Base-by-base conservation (phyloP, 2,329 filamentous ascomycete genomes). In the Trichoderma lentiforme region DNA sequence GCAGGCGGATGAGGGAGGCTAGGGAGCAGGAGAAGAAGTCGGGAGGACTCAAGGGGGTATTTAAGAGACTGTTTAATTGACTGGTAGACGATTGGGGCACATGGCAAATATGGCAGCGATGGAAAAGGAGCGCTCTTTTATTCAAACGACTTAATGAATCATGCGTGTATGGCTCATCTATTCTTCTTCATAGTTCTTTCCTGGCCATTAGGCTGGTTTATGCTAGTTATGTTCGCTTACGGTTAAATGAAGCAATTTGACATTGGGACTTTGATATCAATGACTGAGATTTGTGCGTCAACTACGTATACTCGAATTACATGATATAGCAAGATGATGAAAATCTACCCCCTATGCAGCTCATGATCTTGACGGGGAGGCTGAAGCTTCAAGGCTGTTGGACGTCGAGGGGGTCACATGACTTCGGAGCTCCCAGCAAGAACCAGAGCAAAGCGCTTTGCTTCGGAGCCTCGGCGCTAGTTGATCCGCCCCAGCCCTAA, bases 11-110 rank as follows among this genome's bases (percentile, higher is more conserved):
- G 47, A 81, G 75, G 72, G 78, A 81, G 72, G 74, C 78, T 39
- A 74, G 72, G 32, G 73, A 76, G 5, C 75, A 74, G 70, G 76
- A 77, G 60, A 77, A 75, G 57, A 79, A 82, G 73, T 80, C 80
- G 71, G 73, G 76, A 8, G 81, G 81, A 1, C 71, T 84, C 69
- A 80, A 79, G 72, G 80, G 77, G 9, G 75, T 78, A n/a, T 78
- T 83, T 47, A 83, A 81, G 77, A 81, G 78, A 73, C 36, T 83
- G 11, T 83, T 84, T 70, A 76, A 74, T n/a, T 81, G 32, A 53
- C 58, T 62, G 66, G 36, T 28, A 26, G 62, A 36, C 39, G 56
- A 43, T 58, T 39, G 34, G 62, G 63, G 14, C 34, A 47, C 32
- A 39, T 63, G 60, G 60, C 39, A 51, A 14, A 53, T 51, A 47